A percentile compares a stretch with the other conserved stretches of the same genome.
phyloP scores from a whole-genome alignment of 345 rosid species.

The Gossypium turneri region DNA sequence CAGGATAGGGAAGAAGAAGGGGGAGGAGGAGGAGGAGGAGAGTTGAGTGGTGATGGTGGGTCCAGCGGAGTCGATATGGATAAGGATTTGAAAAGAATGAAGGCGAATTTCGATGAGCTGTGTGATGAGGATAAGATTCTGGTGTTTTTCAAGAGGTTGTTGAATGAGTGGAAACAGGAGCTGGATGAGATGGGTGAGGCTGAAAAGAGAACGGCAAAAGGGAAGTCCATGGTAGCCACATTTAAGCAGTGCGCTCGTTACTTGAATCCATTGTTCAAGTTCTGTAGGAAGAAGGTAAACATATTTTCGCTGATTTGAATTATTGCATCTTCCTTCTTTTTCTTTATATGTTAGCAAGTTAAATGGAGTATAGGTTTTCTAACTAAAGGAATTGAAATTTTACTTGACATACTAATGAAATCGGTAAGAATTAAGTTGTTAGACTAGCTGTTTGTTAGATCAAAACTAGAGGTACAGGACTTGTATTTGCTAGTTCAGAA shows the following conservation, averaged over 20 bases:
- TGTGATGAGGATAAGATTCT: constrained; percentile 91
- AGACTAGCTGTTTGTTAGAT: background rate
- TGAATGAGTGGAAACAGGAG: constrained; percentile 96
- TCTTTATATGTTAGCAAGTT: background rate
- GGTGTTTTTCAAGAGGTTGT: constrained; percentile 80
- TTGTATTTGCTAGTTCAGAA: background rate
- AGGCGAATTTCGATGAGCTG: constrained; percentile 73
- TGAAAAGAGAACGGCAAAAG: constrained; percentile 88
- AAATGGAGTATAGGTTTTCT: background rate
- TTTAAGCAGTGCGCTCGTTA: constrained; percentile 96
- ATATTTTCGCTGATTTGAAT: background rate
- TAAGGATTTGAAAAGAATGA: constrained; percentile 66
- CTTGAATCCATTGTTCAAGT: constrained; percentile 83
- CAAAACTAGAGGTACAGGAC: background rate
- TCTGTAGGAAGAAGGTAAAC: constrained; percentile 90
- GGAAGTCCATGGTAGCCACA: constrained; percentile 86
- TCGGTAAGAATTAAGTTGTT: background rate
- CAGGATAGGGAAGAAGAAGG: constrained; percentile 53
- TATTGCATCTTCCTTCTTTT: background rate
- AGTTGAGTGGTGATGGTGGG: constrained; percentile 69
- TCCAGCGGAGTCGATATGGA: constrained; percentile 83
- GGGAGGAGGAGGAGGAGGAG: constrained; percentile 68
- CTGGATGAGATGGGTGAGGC: constrained; percentile 66
- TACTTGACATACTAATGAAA: background rate
- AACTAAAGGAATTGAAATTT: background rate